Percentiles rank a stretch among this genome's conserved stretches.
Conservation (phyloP, 176 grass and related monocot genomes). For the Neostapfia colusana region DNA sequence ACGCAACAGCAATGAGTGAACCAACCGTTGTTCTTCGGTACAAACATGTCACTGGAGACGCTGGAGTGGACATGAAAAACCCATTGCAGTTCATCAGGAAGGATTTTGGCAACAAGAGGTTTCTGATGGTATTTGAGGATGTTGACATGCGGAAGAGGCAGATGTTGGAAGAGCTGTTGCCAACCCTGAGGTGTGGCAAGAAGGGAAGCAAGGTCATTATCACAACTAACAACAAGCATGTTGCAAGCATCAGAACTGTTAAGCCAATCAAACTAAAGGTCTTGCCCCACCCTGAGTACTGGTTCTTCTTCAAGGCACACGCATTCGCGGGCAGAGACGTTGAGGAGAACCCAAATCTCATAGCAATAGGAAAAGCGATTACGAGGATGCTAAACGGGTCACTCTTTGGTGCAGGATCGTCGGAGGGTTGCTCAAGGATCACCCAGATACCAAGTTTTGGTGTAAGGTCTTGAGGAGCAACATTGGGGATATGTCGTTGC, state of each 20-base stretch:
- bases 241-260: not conserved
- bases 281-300: not conserved
- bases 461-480: not conserved
- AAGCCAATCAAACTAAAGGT: not conserved
- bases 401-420: conserved; percentile 9
- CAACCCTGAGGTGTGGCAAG: not conserved
- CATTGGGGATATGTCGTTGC: not conserved
- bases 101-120: not conserved
- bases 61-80: not conserved
- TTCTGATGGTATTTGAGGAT: conserved; percentile 23
- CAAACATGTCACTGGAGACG: not conserved
- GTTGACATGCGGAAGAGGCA: not conserved
- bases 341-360: conserved; percentile 2
- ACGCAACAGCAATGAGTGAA: not conserved
- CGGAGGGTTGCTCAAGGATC: not conserved
- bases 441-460: conserved; percentile 21
- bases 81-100: not conserved
- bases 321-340: not conserved
- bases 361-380: not conserved
- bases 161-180: conserved; percentile 21
- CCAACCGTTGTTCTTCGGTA: not conserved
- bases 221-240: not conserved
- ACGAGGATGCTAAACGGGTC: not conserved
- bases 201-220: conserved; percentile 33
- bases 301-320: conserved; percentile 43